phyloP scores from a whole-genome alignment of 176 grass and related monocot species.

The Cenchrus americanus region DNA sequence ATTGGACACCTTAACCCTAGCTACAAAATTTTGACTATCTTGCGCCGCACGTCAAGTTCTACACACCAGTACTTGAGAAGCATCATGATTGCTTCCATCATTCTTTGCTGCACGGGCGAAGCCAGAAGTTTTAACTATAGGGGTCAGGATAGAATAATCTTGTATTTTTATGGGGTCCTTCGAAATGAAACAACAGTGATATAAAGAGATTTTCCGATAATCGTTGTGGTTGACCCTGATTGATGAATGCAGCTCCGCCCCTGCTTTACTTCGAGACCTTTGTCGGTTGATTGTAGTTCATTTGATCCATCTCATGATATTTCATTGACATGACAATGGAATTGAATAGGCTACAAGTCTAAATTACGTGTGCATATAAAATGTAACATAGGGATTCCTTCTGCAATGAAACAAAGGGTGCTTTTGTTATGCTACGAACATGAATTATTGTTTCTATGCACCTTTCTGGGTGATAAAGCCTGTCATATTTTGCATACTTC shows the following conservation, averaged over 20 bases:
- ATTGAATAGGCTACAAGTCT: not conserved
- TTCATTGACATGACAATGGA: not conserved
- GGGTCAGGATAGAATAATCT: too few relatives aligned
- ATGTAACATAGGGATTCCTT: not conserved
- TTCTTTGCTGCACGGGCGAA: not conserved
- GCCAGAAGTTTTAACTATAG: too few relatives aligned
- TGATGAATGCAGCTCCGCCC: too few relatives aligned
- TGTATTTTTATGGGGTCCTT: too few relatives aligned
- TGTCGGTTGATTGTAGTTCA: not conserved
- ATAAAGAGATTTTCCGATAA: too few relatives aligned
- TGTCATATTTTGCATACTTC: not conserved
- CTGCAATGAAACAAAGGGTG: not conserved
- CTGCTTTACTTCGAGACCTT: not conserved
- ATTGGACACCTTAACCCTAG: not conserved
- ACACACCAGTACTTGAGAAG: too few relatives aligned
- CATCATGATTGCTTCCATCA: not conserved
- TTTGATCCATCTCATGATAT: not conserved
- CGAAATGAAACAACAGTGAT: too few relatives aligned
- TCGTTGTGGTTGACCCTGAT: too few relatives aligned
- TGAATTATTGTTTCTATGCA: not conserved
- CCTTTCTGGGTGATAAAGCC: not conserved
- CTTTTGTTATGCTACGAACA: not conserved
- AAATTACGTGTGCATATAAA: not conserved
- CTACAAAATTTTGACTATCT: too few relatives aligned
- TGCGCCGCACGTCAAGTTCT: too few relatives aligned